A percentile compares a stretch with the other conserved stretches of the same genome.
Evolutionary conservation across 2,329 filamentous ascomycete species (phyloP).

Genomic region (Talaromyces sp.): DNA sequence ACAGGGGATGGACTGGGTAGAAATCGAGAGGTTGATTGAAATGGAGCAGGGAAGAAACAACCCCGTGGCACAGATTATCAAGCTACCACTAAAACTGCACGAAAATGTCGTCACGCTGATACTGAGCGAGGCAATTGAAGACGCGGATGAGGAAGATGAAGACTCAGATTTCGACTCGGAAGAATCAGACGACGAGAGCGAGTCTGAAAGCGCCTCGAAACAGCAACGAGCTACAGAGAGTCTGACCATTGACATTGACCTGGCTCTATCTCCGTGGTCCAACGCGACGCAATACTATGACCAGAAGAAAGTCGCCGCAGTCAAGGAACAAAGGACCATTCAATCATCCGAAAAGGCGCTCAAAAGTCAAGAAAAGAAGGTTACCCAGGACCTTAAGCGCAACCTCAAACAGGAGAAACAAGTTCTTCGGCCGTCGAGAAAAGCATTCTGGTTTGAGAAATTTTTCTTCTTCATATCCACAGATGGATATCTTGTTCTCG

Average conservation of each 20-base stretch:
- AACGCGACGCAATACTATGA: conserved; percentile 92
- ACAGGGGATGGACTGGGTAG: conserved; percentile 96
- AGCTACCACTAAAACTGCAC: conserved; percentile 78
- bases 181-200: conserved; percentile 38
- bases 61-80: conserved; percentile 79
- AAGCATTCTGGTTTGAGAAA: conserved; percentile 93
- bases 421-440: conserved; percentile 72
- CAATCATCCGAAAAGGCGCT: conserved; percentile 76
- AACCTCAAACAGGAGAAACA: conserved; percentile 88
- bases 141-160: conserved; percentile 56
- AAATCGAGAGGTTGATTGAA: conserved; percentile 82
- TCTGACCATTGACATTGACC: conserved; percentile 76
- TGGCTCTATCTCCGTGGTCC: conserved; percentile 74
- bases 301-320: conserved; percentile 74
- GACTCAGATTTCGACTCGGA: conserved; percentile 56
- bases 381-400: conserved; percentile 77
- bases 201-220: conserved; percentile 41
- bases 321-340: conserved; percentile 81
- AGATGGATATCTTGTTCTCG: conserved; percentile 84
- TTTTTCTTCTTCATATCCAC: conserved; percentile 94
- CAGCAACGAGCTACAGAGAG: conserved; percentile 29
- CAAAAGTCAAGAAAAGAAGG: conserved; percentile 86
- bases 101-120: conserved; percentile 81
- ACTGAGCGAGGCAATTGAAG: conserved; percentile 63
- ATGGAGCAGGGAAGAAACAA: conserved; percentile 77